Evolutionary conservation across 345 rosid genomes (phyloP).

Genomic region (Rhodomyrtus tomentosa): DNA sequence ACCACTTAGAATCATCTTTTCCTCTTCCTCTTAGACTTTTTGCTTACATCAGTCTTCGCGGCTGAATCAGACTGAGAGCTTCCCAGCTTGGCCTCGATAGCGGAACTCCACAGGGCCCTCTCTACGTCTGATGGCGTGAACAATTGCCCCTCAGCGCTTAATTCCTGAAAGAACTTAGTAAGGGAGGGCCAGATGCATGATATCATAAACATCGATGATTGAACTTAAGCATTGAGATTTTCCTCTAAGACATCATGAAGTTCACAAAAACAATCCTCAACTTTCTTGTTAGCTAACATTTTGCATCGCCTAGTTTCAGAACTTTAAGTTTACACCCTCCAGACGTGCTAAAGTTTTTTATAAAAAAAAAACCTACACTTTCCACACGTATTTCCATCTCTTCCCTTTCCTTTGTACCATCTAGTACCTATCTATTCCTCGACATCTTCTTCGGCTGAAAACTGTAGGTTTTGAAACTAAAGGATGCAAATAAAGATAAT

Average conservation of each 20-base stretch:
- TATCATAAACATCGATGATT: background rate
- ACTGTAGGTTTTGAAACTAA: background rate
- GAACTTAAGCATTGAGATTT: background rate
- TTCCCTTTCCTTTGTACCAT: background rate
- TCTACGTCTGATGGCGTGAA: conserved; percentile 74
- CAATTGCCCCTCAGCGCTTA: conserved; percentile 36
- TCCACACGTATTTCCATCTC: background rate
- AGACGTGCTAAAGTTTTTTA: background rate
- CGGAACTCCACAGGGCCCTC: conserved; percentile 79
- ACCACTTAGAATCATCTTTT: conserved; percentile 24
- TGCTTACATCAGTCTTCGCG: conserved; percentile 9
- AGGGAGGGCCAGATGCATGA: background rate
- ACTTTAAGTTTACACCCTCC: background rate
- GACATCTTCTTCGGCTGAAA: background rate
- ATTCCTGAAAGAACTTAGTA: conserved; percentile 31
- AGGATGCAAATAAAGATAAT: background rate
- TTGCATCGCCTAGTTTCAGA: background rate
- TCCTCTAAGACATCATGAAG: background rate
- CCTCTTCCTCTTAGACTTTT: conserved; percentile 52
- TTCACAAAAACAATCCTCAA: background rate
- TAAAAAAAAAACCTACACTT: background rate
- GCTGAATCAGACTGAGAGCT: conserved; percentile 9
- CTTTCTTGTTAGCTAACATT: background rate
- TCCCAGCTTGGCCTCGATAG: conserved; percentile 21
- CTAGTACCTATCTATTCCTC: background rate